Base-by-base conservation (phyloP, 345 rosid genomes). In the Stellera chamaejasme region DNA sequence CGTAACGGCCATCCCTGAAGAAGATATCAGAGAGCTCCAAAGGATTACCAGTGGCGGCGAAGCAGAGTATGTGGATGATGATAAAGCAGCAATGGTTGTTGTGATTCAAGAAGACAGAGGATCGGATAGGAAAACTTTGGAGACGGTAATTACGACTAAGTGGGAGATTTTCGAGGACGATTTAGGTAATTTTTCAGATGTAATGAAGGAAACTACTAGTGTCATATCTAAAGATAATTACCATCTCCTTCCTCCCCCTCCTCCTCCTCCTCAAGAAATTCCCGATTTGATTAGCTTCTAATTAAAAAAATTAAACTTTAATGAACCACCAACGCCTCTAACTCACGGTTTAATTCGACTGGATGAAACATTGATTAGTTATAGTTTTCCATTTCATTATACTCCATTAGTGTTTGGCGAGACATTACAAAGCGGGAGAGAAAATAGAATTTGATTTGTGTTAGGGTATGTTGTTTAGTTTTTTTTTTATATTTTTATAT, bases 121-220 rank as follows among this genome's bases (percentile, higher is more conserved):
- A 43, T 32, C 7, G 7, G 39, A 32, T 48, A 42, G 3, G 43
- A 15, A 11, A 44, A 4, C 23, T 5, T 54, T 79, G 76, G 67
- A 14, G 67, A 84, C 85, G 6, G 58, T 72, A 26, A 66, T 84
- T 41, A 81, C 84, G 1, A 68, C 81, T 36, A 64, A 81, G 66
- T 84, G 91, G 87, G 87, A 73, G 61, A 67, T 77, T 26, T 84
- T 84, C 27, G 87, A 81, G 6, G 87, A 84, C 11, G 74, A 75
- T 28, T 26, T 10, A 45, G 54, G 19, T 14, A 16, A 45, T 39
- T 2, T 5, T 32, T 32, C 0, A 9, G 36, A 56, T 19, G 15
- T 1, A 39, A 58, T 23, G 57, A 28, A 50, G 13, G 52, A 27
- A 26, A 11, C 11, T 10, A 55, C 13, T 4, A 48, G 23, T 50